Evolutionary conservation across 1,284 basidiomycete genomes (phyloP).

Genomic region (Boletus nobilissimus): DNA sequence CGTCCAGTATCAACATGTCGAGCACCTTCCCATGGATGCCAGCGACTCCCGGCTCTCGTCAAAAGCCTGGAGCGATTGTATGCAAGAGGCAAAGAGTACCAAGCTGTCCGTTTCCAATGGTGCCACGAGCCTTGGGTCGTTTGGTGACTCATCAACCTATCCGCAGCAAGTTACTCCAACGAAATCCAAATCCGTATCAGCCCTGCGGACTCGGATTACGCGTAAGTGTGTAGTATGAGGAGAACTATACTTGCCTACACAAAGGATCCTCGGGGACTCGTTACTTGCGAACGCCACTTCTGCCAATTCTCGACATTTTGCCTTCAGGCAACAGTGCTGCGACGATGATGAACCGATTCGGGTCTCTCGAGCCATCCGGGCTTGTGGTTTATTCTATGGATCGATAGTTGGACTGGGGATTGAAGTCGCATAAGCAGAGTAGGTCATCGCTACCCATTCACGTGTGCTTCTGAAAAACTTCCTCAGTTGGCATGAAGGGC

Average conservation of each 20-base stretch:
- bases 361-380: not conserved
- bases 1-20: not conserved
- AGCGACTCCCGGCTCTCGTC: not conserved
- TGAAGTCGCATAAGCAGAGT: not conserved
- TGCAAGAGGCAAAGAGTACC: not conserved
- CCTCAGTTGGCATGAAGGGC: not conserved
- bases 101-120: not conserved
- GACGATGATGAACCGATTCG: not conserved
- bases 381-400: not conserved
- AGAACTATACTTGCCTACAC: constrained; percentile 23
- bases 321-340: not conserved
- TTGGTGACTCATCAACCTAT: not conserved
- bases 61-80: not conserved
- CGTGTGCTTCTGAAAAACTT: not conserved
- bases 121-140: not conserved
- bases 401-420: not conserved
- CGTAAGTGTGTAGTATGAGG: not conserved
- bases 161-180: not conserved
- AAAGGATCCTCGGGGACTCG: not conserved
- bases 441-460: not conserved
- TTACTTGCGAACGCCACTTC: constrained; percentile 22
- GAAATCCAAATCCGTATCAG: not conserved
- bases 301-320: not conserved
- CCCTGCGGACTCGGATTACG: not conserved
- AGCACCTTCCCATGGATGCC: not conserved